Conservation (phyloP, 805 yeast genomes). For the Spathaspora girioi region DNA sequence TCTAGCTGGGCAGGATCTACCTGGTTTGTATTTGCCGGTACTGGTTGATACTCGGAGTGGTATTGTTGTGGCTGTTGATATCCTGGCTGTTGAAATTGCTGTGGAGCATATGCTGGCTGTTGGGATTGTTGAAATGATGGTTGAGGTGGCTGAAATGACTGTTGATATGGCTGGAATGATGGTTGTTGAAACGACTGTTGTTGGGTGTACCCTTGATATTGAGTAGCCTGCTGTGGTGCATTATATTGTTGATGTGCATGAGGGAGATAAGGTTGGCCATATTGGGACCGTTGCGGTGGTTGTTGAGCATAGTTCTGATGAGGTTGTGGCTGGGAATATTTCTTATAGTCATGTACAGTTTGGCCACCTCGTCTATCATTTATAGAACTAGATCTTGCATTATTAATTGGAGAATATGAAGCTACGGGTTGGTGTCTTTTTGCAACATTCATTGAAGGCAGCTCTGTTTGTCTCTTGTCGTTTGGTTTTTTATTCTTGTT, state of each 20-base stretch:
- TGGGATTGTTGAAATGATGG: conserved; percentile 2
- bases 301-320: background rate
- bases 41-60: conserved; percentile 6
- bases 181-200: conserved; percentile 1
- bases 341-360: background rate
- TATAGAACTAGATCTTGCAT: conserved; percentile 1
- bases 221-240: conserved; percentile 3
- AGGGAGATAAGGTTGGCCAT: conserved; percentile 14
- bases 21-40: conserved; percentile 3
- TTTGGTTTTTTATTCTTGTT: conserved; percentile 39
- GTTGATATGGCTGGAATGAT: conserved; percentile 1
- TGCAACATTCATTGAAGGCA: background rate
- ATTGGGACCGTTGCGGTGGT: conserved; percentile 5
- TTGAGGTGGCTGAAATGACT: background rate
- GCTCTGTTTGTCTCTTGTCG: conserved; percentile 4
- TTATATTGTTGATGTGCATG: conserved; percentile 2
- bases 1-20: conserved; percentile 9
- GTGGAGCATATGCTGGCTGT: conserved; percentile 11
- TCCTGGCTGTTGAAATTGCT: background rate
- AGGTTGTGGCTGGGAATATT: background rate
- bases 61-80: conserved; percentile 5
- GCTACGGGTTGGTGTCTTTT: conserved; percentile 16
- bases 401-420: conserved; percentile 6
- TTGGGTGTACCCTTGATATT: conserved; percentile 1
- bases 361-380: conserved; percentile 1